A percentile compares a stretch with the other conserved stretches of the same genome.
Conservation (phyloP, 2,329 filamentous ascomycete genomes). For the Penicillium glabrum region DNA sequence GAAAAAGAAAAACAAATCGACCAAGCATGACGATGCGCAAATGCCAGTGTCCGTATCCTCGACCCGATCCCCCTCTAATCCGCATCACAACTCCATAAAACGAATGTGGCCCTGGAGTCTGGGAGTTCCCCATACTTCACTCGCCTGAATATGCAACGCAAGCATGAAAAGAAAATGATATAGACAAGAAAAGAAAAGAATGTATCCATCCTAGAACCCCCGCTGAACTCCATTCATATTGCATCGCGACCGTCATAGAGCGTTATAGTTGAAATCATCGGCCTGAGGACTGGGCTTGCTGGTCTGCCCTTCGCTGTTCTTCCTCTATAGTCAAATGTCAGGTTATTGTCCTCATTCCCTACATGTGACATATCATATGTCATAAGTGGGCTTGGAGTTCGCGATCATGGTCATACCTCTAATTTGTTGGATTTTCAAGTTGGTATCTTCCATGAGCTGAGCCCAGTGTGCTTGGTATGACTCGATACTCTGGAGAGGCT, state of each 20-base stretch:
- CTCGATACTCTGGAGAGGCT: slow-evolving; percentile 13
- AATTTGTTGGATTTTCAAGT: slow-evolving; percentile 16
- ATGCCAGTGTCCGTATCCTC: not conserved
- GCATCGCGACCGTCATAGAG: not conserved
- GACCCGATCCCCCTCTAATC: not conserved
- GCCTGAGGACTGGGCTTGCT: not conserved
- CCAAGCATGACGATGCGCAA: not conserved
- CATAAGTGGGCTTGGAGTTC: not conserved
- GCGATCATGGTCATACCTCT: slow-evolving; percentile 7
- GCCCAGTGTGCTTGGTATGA: slow-evolving; percentile 17
- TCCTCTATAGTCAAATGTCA: slow-evolving; percentile 16
- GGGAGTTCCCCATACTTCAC: not conserved
- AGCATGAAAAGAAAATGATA: not conserved
- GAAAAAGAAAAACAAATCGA: not conserved
- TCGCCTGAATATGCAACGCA: not conserved
- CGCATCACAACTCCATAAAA: not conserved
- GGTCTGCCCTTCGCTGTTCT: not conserved
- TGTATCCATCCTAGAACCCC: not conserved
- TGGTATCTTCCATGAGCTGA: slow-evolving; percentile 17
- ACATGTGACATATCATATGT: slow-evolving; percentile 12
- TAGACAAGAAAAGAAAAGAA: slow-evolving; percentile 1
- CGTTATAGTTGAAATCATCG: slow-evolving; percentile 1
- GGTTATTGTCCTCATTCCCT: not conserved
- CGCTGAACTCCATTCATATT: not conserved
- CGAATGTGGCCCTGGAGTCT: not conserved